phyloP scores from a whole-genome alignment of 768 basidiomycete species.

The Lactarius hengduanensis region DNA sequence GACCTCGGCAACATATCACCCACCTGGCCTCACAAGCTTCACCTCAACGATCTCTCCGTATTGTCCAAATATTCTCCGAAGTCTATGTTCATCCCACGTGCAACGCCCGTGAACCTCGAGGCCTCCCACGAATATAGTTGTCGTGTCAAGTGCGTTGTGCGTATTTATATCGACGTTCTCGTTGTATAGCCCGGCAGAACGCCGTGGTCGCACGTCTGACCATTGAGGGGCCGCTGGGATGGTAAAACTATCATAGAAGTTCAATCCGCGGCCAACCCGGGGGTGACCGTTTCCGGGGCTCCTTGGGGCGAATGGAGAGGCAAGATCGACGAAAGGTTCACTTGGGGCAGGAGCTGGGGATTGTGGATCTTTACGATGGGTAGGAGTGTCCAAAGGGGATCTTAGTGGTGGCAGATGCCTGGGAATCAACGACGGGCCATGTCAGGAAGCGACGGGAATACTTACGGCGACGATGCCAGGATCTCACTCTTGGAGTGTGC shows the following conservation, averaged over 20 bases:
- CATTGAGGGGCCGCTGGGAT: slow-evolving; percentile 37
- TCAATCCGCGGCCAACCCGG: slow-evolving; percentile 47
- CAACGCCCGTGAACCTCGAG: slow-evolving; percentile 61
- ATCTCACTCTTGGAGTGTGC: neutral
- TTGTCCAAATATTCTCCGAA: slow-evolving; percentile 56
- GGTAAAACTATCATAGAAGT: slow-evolving; percentile 49
- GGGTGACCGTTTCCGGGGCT: slow-evolving; percentile 37
- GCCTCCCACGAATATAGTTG: slow-evolving; percentile 74
- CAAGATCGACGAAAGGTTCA: slow-evolving; percentile 29
- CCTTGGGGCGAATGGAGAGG: slow-evolving; percentile 33
- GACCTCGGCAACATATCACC: slow-evolving; percentile 30
- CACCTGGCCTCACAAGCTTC: slow-evolving; percentile 65
- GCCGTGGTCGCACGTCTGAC: slow-evolving; percentile 6
- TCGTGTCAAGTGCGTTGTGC: slow-evolving; percentile 55
- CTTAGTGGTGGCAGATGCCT: neutral
- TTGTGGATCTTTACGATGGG: neutral
- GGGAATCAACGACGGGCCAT: neutral
- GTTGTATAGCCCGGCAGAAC: neutral
- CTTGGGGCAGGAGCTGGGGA: slow-evolving; percentile 4
- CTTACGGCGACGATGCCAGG: slow-evolving; percentile 13
- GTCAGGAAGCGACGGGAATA: neutral
- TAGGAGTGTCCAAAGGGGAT: neutral
- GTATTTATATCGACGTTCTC: slow-evolving; percentile 24
- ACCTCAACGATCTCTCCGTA: slow-evolving; percentile 66
- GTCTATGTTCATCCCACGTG: slow-evolving; percentile 68